Conservation (phyloP, 108 stramenopile genomes). For the Schizochytrium sp. region DNA sequence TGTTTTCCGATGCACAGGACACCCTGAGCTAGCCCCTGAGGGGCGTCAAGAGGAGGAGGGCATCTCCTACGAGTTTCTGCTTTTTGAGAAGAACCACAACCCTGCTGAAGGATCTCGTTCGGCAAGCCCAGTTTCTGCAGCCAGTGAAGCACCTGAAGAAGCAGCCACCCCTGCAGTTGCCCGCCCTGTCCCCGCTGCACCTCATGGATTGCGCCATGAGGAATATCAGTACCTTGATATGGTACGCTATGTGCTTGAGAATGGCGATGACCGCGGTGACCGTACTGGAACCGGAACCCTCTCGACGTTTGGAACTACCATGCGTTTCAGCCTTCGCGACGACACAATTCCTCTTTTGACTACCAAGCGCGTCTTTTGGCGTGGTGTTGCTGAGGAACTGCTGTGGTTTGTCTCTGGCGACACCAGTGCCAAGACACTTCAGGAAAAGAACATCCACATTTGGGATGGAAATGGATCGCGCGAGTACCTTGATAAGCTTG, state of each 20-base stretch:
- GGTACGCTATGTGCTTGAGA: conserved; percentile 91
- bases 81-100: neutral
- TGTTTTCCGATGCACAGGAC: conserved; percentile 61
- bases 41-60: conserved; percentile 64
- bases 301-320: conserved; percentile 96
- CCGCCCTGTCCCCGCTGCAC: neutral
- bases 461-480: conserved; percentile 99
- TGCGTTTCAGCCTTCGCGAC: conserved; percentile 92
- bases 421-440: conserved; percentile 94
- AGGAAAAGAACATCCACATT: conserved; percentile 95
- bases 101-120: conserved; percentile 69
- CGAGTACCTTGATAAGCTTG: conserved; percentile 94
- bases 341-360: conserved; percentile 93
- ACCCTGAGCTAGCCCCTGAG: conserved; percentile 31
- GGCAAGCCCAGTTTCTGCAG: neutral
- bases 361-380: conserved; percentile 98
- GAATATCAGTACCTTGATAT: conserved; percentile 94
- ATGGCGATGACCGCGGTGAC: conserved; percentile 91
- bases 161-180: neutral
- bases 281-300: conserved; percentile 99
- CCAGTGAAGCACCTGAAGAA: neutral
- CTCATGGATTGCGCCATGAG: conserved; percentile 71
- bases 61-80: conserved; percentile 69
- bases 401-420: conserved; percentile 96
- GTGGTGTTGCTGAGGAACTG: conserved; percentile 98